Percentiles rank a stretch among this genome's conserved stretches.
These are phyloP conservation scores for Candida patagonica DNA, from an alignment of 805 yeast species.

Conservation along the genomic window DNA sequence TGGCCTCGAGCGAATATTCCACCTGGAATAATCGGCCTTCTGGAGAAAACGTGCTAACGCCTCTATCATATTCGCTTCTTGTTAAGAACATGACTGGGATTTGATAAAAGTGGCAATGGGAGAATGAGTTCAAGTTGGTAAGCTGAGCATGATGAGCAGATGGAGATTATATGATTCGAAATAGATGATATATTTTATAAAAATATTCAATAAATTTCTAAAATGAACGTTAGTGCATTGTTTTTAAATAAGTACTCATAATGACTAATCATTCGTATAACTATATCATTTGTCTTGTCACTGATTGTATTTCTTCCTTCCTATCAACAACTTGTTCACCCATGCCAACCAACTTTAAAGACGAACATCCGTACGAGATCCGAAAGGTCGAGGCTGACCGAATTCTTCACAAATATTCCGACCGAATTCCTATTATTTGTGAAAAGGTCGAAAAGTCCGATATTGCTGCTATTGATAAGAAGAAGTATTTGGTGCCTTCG, in stretches of 20 bases:
- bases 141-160: no score
- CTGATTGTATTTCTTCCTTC: no score
- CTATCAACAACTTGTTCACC: no score
- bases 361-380: conserved; percentile 91
- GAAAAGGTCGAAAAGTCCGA: conserved; percentile 96
- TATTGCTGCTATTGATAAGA: conserved; percentile 91
- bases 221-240: no score
- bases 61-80: conserved; percentile 99
- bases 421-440: conserved; percentile 94
- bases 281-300: no score
- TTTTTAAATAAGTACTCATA: no score
- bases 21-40: conserved; percentile 98
- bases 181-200: no score
- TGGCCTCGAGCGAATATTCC: conserved; percentile 95
- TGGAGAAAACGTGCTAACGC: conserved; percentile 97
- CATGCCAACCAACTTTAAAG: conserved; percentile 90
- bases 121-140: no score
- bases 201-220: no score
- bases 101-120: not conserved
- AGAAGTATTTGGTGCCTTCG: conserved; percentile 92
- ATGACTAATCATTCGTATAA: no score
- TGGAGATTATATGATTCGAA: no score
- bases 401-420: conserved; percentile 78
- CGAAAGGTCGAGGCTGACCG: conserved; percentile 93
- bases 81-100: conserved; percentile 71